These are phyloP conservation scores for Pythium periplocum DNA, from an alignment of 352 stramenopile species.

Conservation along the genomic window DNA sequence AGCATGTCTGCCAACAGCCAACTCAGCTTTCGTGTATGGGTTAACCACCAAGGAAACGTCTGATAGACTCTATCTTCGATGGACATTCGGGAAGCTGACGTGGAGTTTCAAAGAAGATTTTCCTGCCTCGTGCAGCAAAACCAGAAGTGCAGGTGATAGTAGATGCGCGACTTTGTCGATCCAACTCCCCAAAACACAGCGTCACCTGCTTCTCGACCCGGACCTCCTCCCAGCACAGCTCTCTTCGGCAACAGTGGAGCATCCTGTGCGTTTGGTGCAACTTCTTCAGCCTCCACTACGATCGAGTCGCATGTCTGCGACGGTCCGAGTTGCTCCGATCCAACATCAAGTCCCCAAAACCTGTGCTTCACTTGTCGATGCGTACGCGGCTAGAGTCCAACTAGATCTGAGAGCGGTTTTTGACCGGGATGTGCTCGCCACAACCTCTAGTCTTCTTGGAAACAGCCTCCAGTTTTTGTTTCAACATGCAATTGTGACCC, in stretches of 20 bases:
- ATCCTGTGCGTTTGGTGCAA: conserved; percentile 28
- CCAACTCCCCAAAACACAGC: conserved; percentile 19
- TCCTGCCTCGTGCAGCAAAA: background rate
- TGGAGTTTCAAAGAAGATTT: conserved; percentile 2
- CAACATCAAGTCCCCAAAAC: too few relatives aligned
- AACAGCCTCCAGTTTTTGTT: conserved; percentile 41
- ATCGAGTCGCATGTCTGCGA: too few relatives aligned
- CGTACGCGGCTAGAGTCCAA: too few relatives aligned
- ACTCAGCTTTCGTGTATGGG: too few relatives aligned
- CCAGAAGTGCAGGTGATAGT: too few relatives aligned
- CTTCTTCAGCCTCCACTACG: conserved; percentile 25
- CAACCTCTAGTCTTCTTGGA: too few relatives aligned
- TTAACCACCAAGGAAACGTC: too few relatives aligned
- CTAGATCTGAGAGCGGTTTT: too few relatives aligned
- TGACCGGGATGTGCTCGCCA: too few relatives aligned
- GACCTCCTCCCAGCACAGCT: conserved; percentile 20
- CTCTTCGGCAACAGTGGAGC: conserved; percentile 1
- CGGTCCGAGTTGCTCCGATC: too few relatives aligned
- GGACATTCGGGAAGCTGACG: conserved; percentile 10
- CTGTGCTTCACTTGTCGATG: too few relatives aligned
- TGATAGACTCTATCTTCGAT: background rate
- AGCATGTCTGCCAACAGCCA: too few relatives aligned
- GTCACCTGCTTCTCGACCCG: conserved; percentile 26
- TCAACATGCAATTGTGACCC: conserved; percentile 33
- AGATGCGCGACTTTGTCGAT: conserved; percentile 6